Base-by-base conservation (phyloP, 2,329 filamentous ascomycete species). In the Neofusicoccum ribis region DNA sequence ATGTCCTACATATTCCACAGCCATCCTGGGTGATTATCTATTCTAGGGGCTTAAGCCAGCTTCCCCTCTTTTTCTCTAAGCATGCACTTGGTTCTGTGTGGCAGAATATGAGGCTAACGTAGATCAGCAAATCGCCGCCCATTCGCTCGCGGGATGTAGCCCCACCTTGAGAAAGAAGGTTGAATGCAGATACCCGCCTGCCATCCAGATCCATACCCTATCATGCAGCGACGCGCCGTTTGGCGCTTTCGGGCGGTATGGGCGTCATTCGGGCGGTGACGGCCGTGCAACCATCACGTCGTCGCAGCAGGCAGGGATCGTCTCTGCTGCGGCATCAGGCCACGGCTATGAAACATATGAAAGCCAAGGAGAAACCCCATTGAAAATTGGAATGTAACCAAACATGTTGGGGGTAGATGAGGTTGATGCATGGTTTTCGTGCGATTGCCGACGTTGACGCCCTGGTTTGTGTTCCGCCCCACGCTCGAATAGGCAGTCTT, bases 191-290 rank as follows among this genome's bases (percentile, higher is more conserved):
- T 15, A 44, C 43, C 43, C 15, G 43, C 43, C n/a, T n/a, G 14
- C 7, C 43, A 8, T 15, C n/a, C 43, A 17, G 7, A 6, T n/a
- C n/a, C n/a, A 15, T 15, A n/a, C 23, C 54, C 39, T 31, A 34
- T 51, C 31, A 37, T 23, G 2, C 15, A 6, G n/a, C 9, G 37
- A 43, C 14, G 56, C 43, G 41, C 43, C 56, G 43, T 47, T 60
- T 37, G 31, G 31, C 23, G 27, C 41, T 59, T 47, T 59, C 23
- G 27, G 56, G 43, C 27, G 56, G 43, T 47, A 47, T 47, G 44
- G 9, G 31, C 27, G 56, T 39, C 56, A 47, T 47, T 47, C 12
- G n/a, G 41, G 56, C 56, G 56, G 56, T 60, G 56, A 60, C 56
- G 17, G 31, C 43, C 27, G 56, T 60, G 56, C 27, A 60, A 60